A percentile compares a stretch with the other conserved stretches of the same genome.
phyloP scores from a whole-genome alignment of 805 yeast genomes.

The Barnettozyma californica region DNA sequence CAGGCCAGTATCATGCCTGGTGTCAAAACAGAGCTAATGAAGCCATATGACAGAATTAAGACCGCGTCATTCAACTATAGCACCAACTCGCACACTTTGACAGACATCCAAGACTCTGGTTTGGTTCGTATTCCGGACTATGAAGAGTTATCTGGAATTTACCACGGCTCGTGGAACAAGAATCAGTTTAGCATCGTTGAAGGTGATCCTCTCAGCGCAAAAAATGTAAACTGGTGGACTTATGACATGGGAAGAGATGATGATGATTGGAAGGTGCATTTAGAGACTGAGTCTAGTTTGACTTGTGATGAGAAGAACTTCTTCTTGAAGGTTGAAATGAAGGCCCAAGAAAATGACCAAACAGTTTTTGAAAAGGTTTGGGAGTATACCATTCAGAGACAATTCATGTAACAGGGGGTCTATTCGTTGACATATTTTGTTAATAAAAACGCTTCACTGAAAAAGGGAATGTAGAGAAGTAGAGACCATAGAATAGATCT shows the following conservation, averaged over 20 bases:
- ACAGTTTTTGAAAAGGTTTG: constrained; percentile 31
- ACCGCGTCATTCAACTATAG: constrained; percentile 17
- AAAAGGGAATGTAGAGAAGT: too few relatives aligned
- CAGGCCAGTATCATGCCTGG: constrained; percentile 26
- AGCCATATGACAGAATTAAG: constrained; percentile 22
- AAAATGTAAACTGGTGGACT: constrained; percentile 35
- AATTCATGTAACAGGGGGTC: constrained; percentile 20
- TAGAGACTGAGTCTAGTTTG: constrained; percentile 30
- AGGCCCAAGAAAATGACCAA: constrained; percentile 31
- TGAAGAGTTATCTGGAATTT: constrained; percentile 32
- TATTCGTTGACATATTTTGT: too few relatives aligned
- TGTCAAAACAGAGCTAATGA: constrained; percentile 20
- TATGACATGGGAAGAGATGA: constrained; percentile 36
- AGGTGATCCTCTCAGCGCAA: constrained; percentile 36
- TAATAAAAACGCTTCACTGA: too few relatives aligned
- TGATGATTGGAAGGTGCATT: constrained; percentile 32
- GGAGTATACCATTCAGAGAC: constrained; percentile 31
- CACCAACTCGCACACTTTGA: constrained; percentile 16
- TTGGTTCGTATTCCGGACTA: constrained; percentile 28
- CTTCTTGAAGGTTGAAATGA: constrained; percentile 28
- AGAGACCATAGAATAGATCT: too few relatives aligned
- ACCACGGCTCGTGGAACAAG: constrained; percentile 35
- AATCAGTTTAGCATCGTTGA: constrained; percentile 34
- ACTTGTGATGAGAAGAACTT: constrained; percentile 30
- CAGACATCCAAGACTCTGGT: constrained; percentile 32